Base-by-base conservation (phyloP, 139 green algal species). In the Nannochloris sp. region DNA sequence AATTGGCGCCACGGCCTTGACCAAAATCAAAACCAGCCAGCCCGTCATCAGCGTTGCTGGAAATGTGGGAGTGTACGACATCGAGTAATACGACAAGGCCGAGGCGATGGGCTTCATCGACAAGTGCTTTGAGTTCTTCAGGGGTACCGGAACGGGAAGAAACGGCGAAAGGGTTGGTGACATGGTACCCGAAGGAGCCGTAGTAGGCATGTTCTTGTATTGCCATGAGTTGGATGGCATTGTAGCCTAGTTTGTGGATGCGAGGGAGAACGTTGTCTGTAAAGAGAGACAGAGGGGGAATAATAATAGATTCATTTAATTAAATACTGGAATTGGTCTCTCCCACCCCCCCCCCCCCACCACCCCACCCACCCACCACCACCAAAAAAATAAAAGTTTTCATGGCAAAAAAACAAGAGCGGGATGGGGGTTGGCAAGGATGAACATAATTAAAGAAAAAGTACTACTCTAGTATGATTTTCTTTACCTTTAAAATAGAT, bases 131-230 rank as follows among this genome's bases (percentile, higher is more conserved):
- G 36, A 98, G 78, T 39, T 97, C 90, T 64, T 97, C 90, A 0
- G 92, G 92, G 0, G 77, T 97, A 48, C 90, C 90, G 33, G 68
- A 84, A 33, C 85, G 82, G 14, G 60, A 83, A 69, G 64, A 78
- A 27, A 90, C 76, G 19, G 89, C 92, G 75, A 96, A 97, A 42
- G 89, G 87, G 64, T 86, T 95, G 29, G 92, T 97, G 19, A 97
- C 90, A 67, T 97, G 90, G 77, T 97, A 96, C 4, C 90, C 91
- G 70, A 96, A 97, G 38, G 70, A 92, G 4, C 67, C 92, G 65
- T 95, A 97, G 74, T 96, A 98, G 6, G 89, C 77, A 71, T 98
- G 92, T 78, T 98, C 92, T 80, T 89, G 82, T 4, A 97, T 70
- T 2, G 89, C 92, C 89, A 95, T 95, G 42, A 97, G 78, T 72